Evolutionary conservation across 257 asterid species (phyloP).

Genomic region (Capsicum chinense): DNA sequence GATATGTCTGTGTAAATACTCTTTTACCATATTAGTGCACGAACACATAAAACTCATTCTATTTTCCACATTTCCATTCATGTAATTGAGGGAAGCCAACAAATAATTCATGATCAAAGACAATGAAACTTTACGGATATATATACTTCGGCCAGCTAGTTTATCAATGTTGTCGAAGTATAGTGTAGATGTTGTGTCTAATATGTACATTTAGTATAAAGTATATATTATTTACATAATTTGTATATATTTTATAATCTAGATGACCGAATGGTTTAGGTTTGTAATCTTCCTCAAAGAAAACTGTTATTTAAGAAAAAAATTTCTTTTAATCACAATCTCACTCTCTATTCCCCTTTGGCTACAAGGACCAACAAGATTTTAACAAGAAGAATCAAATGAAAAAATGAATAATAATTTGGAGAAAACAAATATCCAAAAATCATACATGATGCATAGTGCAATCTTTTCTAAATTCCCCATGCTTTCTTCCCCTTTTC

Average conservation of each 20-base stretch:
- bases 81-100: background rate
- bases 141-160: too few species aligned
- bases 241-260: too few species aligned
- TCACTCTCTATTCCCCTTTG: background rate
- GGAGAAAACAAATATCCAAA: background rate
- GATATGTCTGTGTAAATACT: background rate
- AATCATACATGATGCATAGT: conserved; percentile 57
- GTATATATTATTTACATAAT: too few species aligned
- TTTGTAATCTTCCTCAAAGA: too few species aligned
- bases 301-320: too few species aligned
- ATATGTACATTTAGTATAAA: too few species aligned
- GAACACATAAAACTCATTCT: background rate
- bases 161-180: too few species aligned
- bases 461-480: conserved; percentile 79
- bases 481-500: conserved; percentile 79
- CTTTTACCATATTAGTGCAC: background rate
- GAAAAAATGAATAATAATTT: background rate
- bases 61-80: background rate
- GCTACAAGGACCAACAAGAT: too few species aligned
- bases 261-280: too few species aligned
- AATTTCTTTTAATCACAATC: background rate
- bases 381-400: background rate
- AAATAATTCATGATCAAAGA: too few species aligned
- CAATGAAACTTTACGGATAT: too few species aligned
- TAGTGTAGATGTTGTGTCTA: too few species aligned